Evolutionary conservation across 805 yeast genomes (phyloP).

Genomic region (Lachancea lanzarotensis): DNA sequence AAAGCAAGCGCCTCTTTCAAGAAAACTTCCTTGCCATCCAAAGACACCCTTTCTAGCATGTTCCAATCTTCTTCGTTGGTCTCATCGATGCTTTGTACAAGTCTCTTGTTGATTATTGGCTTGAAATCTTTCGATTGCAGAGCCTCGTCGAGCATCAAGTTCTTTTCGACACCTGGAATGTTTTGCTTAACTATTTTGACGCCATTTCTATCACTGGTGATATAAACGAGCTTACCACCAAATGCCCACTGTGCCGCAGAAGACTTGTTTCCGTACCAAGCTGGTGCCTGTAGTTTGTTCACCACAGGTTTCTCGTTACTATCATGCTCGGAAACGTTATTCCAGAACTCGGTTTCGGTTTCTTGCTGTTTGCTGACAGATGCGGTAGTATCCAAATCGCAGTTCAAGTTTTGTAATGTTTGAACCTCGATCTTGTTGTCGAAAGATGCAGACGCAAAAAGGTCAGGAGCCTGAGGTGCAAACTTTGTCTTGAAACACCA

Average conservation of each 20-base stretch:
- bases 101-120: constrained; percentile 49
- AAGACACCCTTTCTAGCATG: constrained; percentile 45
- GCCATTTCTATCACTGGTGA: constrained; percentile 38
- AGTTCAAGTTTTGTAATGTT: constrained; percentile 65
- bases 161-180: constrained; percentile 33
- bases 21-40: constrained; percentile 45
- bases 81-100: constrained; percentile 35
- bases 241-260: constrained; percentile 76
- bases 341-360: constrained; percentile 81
- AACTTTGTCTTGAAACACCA: constrained; percentile 90
- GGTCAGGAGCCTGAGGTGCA: constrained; percentile 83
- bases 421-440: constrained; percentile 80
- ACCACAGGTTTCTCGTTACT: constrained; percentile 68
- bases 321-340: constrained; percentile 58
- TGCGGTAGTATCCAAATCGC: constrained; percentile 25
- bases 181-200: constrained; percentile 36
- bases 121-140: constrained; percentile 49
- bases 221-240: constrained; percentile 79
- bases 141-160: constrained; percentile 46
- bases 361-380: constrained; percentile 27
- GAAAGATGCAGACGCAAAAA: constrained; percentile 82
- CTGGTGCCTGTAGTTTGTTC: constrained; percentile 69
- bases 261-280: constrained; percentile 73
- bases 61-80: constrained; percentile 58
- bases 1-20: constrained; percentile 40